These are phyloP conservation scores for Leccinum imitatum DNA, from an alignment of 768 basidiomycete species.

Conservation along the genomic window DNA sequence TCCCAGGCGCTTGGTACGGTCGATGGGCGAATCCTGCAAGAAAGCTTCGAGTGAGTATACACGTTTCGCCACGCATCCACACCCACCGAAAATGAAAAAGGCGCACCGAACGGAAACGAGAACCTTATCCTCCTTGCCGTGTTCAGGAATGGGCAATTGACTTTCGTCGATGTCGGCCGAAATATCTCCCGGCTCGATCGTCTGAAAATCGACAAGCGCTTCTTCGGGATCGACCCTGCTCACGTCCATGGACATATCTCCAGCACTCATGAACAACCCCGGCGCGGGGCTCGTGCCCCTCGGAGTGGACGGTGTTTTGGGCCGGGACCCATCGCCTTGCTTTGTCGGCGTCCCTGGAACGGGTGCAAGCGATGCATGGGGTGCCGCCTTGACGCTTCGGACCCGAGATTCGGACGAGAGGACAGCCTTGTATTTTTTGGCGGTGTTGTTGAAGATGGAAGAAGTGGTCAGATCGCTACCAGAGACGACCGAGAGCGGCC, in stretches of 20 bases:
- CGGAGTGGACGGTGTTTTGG: slow-evolving; percentile 56
- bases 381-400: slow-evolving; percentile 31
- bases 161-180: slow-evolving; percentile 68
- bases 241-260: slow-evolving; percentile 67
- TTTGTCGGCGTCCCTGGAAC: slow-evolving; percentile 58
- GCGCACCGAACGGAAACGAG: slow-evolving; percentile 77
- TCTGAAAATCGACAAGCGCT: slow-evolving; percentile 72
- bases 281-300: slow-evolving; percentile 48
- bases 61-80: not conserved
- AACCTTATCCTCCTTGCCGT: slow-evolving; percentile 81
- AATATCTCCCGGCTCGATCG: slow-evolving; percentile 65
- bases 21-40: slow-evolving; percentile 61
- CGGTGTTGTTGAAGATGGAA: slow-evolving; percentile 37
- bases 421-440: slow-evolving; percentile 69
- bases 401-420: slow-evolving; percentile 47
- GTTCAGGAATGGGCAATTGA: slow-evolving; percentile 43
- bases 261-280: slow-evolving; percentile 41
- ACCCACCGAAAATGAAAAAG: not conserved
- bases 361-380: slow-evolving; percentile 36
- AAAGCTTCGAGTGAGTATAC: slow-evolving; percentile 4
- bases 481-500: slow-evolving; percentile 41
- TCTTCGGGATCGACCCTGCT: slow-evolving; percentile 74
- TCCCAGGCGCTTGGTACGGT: slow-evolving; percentile 56
- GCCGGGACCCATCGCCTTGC: slow-evolving; percentile 38
- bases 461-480: slow-evolving; percentile 37